Conservation (phyloP, 2,329 filamentous ascomycete species). For the Penicillium sp. region DNA sequence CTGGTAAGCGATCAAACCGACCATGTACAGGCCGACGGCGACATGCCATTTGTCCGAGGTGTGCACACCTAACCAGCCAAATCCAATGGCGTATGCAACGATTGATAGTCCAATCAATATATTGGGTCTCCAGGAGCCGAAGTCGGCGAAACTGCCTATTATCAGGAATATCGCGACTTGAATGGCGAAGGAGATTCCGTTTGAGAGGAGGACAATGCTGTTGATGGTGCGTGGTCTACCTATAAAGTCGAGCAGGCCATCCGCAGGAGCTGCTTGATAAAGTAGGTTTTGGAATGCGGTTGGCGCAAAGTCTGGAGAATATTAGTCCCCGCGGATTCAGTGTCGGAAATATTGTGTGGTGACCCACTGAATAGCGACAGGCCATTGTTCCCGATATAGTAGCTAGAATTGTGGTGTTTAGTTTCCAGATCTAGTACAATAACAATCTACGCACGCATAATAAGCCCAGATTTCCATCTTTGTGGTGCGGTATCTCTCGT, state of each 20-base stretch:
- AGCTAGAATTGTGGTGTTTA: constrained; percentile 39
- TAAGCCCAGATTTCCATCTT: constrained; percentile 56
- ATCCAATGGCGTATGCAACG: constrained; percentile 61
- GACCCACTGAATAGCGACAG: constrained; percentile 55
- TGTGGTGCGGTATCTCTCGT: constrained; percentile 51
- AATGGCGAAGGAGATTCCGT: constrained; percentile 65
- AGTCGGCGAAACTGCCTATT: constrained; percentile 55
- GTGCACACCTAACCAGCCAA: constrained; percentile 65
- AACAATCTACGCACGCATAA: constrained; percentile 43
- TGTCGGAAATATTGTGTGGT: background rate
- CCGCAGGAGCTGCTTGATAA: constrained; percentile 56
- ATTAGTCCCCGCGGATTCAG: background rate
- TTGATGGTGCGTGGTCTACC: constrained; percentile 59
- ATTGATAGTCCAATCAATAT: constrained; percentile 60
- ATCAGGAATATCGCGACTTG: constrained; percentile 54
- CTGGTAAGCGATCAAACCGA: constrained; percentile 64
- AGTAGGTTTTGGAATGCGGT: constrained; percentile 64
- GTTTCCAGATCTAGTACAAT: constrained; percentile 9
- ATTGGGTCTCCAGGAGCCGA: constrained; percentile 61
- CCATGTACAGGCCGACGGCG: constrained; percentile 61
- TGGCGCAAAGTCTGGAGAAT: constrained; percentile 52
- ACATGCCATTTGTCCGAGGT: constrained; percentile 57
- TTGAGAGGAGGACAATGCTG: constrained; percentile 61
- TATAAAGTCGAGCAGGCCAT: constrained; percentile 53
- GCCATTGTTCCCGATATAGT: constrained; percentile 66